A percentile compares a stretch with the other conserved stretches of the same genome.
Evolutionary conservation across 345 rosid genomes (phyloP).

Genomic region (Eucalyptus virginea): DNA sequence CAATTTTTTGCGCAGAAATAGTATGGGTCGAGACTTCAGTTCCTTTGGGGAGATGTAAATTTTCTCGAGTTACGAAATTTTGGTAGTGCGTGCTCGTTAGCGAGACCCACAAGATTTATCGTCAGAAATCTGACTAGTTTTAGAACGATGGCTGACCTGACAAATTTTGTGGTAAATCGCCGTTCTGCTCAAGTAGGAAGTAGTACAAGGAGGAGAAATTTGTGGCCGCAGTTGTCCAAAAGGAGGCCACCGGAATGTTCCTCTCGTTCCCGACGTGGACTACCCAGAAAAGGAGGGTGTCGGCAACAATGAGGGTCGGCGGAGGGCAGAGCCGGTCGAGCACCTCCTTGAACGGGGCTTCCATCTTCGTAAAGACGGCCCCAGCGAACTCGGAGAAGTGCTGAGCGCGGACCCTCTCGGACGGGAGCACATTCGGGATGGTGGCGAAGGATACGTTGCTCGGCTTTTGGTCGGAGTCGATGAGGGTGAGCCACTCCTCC

Average conservation of each 20-base stretch:
- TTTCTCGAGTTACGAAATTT: background rate
- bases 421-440: constrained; percentile 11
- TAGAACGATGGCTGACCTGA: too few species aligned
- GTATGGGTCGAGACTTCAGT: background rate
- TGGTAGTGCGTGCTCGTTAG: background rate
- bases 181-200: constrained; percentile 1
- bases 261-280: constrained; percentile 6
- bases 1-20: background rate
- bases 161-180: too few species aligned
- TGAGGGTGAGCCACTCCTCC: constrained; percentile 16
- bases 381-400: background rate
- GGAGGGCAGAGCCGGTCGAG: constrained; percentile 7
- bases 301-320: constrained; percentile 14
- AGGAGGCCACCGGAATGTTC: constrained; percentile 43
- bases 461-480: background rate
- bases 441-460: background rate
- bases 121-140: too few species aligned
- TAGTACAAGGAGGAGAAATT: constrained; percentile 13
- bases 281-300: constrained; percentile 19
- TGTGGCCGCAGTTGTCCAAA: constrained; percentile 29
- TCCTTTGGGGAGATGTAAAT: background rate
- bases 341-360: background rate
- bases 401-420: constrained; percentile 7
- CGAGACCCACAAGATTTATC: background rate
- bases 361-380: constrained; percentile 13